Conservation (phyloP, 257 asterid species). For the Solanum chmielewskii region DNA sequence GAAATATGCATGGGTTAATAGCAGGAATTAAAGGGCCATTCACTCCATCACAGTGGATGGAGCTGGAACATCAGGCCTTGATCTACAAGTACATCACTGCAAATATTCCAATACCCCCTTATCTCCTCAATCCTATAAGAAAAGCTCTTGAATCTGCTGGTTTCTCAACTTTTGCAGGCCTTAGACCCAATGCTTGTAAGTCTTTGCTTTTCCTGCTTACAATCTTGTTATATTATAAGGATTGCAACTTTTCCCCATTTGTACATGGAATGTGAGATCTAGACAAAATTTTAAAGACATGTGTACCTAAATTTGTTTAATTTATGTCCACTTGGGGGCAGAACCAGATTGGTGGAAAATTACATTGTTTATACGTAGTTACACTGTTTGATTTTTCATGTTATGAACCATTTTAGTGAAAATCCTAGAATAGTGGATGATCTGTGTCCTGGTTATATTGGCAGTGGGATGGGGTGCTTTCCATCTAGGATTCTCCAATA, state of each 20-base stretch:
- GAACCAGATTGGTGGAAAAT: background rate
- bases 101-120: constrained; percentile 59
- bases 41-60: constrained; percentile 72
- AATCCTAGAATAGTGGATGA: background rate
- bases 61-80: constrained; percentile 75
- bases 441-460: background rate
- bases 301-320: background rate
- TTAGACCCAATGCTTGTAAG: constrained; percentile 54
- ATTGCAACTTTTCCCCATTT: background rate
- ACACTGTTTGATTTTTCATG: background rate
- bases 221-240: background rate
- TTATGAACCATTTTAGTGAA: background rate
- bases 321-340: background rate
- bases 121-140: constrained; percentile 59
- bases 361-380: background rate
- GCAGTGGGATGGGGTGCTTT: constrained; percentile 93
- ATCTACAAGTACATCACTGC: constrained; percentile 67
- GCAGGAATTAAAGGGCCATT: constrained; percentile 49
- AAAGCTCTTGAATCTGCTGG: constrained; percentile 61
- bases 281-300: background rate
- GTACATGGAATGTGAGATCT: background rate
- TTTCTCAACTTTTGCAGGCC: constrained; percentile 30
- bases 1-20: constrained; percentile 32
- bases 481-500: constrained; percentile 64
- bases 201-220: background rate